phyloP scores from a whole-genome alignment of 371 early-diverging fungal species.

The Mortierella sp. region DNA sequence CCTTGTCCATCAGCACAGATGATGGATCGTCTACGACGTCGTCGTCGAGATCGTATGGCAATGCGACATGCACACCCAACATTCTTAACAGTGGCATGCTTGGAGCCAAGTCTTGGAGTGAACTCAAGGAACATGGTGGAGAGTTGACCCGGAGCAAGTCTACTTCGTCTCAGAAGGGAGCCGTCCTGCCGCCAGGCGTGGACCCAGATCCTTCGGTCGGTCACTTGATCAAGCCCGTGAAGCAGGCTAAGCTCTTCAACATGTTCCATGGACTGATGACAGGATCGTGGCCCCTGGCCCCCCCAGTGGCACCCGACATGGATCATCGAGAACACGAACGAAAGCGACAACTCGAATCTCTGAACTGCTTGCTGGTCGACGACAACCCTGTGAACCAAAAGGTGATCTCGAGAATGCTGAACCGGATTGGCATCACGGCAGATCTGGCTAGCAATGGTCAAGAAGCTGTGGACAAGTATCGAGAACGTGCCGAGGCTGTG shows the following conservation, averaged over 20 bases:
- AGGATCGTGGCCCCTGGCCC: constrained; percentile 38
- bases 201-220: constrained; percentile 35
- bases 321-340: constrained; percentile 33
- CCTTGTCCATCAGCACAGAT: neutral
- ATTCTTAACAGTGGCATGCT: constrained; percentile 50
- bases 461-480: constrained; percentile 54
- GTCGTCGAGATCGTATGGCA: constrained; percentile 4
- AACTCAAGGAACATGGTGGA: constrained; percentile 3
- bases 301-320: constrained; percentile 12
- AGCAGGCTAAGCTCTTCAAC: constrained; percentile 44
- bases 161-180: constrained; percentile 5
- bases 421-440: constrained; percentile 45
- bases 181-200: neutral
- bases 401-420: constrained; percentile 53
- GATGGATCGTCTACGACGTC: neutral
- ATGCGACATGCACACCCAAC: constrained; percentile 26
- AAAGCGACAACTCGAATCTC: constrained; percentile 30
- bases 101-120: constrained; percentile 21
- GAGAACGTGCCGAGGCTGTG: constrained; percentile 36
- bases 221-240: constrained; percentile 43
- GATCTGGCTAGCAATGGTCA: constrained; percentile 58
- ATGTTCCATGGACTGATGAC: constrained; percentile 53
- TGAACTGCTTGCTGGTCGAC: constrained; percentile 53
- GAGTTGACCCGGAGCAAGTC: neutral
- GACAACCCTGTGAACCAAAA: constrained; percentile 62